Evolutionary conservation across 805 yeast genomes (phyloP).

Genomic region (Schizosaccharomyces lindneri): DNA sequence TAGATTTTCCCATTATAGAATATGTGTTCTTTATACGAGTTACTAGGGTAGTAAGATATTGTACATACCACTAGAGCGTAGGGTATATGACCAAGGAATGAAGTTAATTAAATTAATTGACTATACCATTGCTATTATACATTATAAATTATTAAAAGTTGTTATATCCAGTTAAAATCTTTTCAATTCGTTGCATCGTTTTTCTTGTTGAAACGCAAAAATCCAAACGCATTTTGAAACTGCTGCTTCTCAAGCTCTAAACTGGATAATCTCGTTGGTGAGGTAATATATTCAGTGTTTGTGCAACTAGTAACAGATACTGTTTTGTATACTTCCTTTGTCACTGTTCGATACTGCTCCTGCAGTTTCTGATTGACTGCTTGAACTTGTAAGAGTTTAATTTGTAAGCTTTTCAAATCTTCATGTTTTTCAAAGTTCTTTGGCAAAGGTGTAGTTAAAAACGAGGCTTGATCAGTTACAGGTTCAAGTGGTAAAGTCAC

Average conservation of each 20-base stretch:
- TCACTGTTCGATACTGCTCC: not conserved
- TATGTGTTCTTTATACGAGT: not conserved
- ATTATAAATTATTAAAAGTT: too few species aligned
- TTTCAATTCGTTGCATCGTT: not conserved
- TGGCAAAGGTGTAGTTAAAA: not conserved
- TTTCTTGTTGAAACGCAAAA: not conserved
- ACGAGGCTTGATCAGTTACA: not conserved
- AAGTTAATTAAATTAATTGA: too few species aligned
- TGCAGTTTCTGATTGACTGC: not conserved
- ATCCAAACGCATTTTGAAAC: not conserved
- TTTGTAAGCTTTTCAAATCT: not conserved
- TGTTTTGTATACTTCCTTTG: not conserved
- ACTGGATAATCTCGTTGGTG: not conserved
- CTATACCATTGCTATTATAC: too few species aligned
- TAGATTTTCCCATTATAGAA: slow-evolving; percentile 11
- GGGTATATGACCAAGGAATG: too few species aligned
- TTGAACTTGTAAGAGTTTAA: not conserved
- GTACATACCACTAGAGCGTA: too few species aligned
- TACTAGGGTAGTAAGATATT: too few species aligned
- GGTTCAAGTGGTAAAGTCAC: not conserved
- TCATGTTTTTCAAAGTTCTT: not conserved
- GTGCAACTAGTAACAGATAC: not conserved
- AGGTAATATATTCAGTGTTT: not conserved
- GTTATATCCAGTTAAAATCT: too few species aligned
- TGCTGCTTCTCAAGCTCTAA: not conserved